Conservation (phyloP, 2,329 filamentous ascomycete species). For the Neonectria neomacrospora region DNA sequence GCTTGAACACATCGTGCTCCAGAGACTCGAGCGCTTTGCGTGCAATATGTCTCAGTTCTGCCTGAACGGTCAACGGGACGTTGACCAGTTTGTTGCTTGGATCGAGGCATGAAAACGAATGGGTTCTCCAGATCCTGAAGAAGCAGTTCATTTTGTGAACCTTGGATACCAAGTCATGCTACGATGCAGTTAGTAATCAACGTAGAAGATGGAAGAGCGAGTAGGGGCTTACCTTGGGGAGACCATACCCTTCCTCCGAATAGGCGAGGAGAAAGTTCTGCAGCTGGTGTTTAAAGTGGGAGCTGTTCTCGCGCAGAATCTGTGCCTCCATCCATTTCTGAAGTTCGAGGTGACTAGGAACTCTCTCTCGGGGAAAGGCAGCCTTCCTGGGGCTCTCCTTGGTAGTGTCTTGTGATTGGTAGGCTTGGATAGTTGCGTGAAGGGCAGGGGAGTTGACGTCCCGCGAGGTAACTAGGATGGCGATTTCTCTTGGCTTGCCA, state of each 20-base stretch:
- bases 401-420: slow-evolving; percentile 47
- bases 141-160: slow-evolving; percentile 61
- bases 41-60: slow-evolving; percentile 54
- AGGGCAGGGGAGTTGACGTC: slow-evolving; percentile 53
- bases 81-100: slow-evolving; percentile 51
- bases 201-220: slow-evolving; percentile 1
- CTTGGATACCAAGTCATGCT: slow-evolving; percentile 56
- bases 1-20: slow-evolving; percentile 54
- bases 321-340: slow-evolving; percentile 53
- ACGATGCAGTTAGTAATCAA: slow-evolving; percentile 34
- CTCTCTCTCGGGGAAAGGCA: slow-evolving; percentile 51
- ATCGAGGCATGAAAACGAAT: slow-evolving; percentile 55
- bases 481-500: slow-evolving; percentile 51
- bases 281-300: slow-evolving; percentile 48
- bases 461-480: slow-evolving; percentile 49
- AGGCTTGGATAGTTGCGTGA: slow-evolving; percentile 53
- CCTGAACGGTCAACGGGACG: slow-evolving; percentile 55
- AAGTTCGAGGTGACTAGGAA: slow-evolving; percentile 50
- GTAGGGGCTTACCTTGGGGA: slow-evolving; percentile 53
- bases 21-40: slow-evolving; percentile 50
- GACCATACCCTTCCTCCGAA: slow-evolving; percentile 48
- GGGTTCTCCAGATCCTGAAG: slow-evolving; percentile 61
- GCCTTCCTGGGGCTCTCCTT: slow-evolving; percentile 50
- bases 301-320: slow-evolving; percentile 48
- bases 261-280: slow-evolving; percentile 54